Evolutionary conservation across 208 protist genomes (phyloP), one percentile per base, ranked within the genome.

Genomic region (Leptomonas pyrrhocoris): DNA sequence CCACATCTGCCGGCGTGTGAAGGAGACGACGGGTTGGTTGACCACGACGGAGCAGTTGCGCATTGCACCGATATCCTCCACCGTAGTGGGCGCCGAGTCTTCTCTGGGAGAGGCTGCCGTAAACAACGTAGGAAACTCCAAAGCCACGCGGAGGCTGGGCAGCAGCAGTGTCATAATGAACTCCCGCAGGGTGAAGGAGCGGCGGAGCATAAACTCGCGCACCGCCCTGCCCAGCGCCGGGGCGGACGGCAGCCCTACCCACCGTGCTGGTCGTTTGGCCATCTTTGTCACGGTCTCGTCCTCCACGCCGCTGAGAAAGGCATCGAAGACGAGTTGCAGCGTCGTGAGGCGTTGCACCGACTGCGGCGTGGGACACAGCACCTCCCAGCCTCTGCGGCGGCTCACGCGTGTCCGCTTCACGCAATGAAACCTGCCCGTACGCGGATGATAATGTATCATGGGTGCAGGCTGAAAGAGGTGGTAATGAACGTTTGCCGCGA

Each of bases 111-210:
- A n/a, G n/a, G n/a, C n/a, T n/a, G n/a, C 19, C 16, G 27, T 16
- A 18, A 73, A 72, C 4, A 73, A 40, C n/a, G 27, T n/a, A 0
- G 12, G n/a, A 28, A 76, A 68, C 16, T 55, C 27, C 16, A 65
- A 18, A 0, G 63, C 75, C 0, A 40, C 48, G 34, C 19, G 6
- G 9, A 81, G 49, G 7, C 56, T 34, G 15, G 68, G 74, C 36
- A 68, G 65, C 23, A 77, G 28, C 53, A 81, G 54, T 25, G 19
- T 7, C 18, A 45, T 15, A 23, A 77, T 36, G 23, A 77, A 68
- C 46, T 63, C 21, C 0, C 51, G 34, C 36, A 56, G 6, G 5
- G 48, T 54, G 55, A 54, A 49, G 18, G 53, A 56, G 6, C 51
- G 43, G 2, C 60, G 68, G 4, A 61, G 55, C 62, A 56, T 71